These are phyloP conservation scores for Penicillium expansum DNA, from an alignment of 2,329 filamentous ascomycete genomes.

Conservation along the genomic window DNA sequence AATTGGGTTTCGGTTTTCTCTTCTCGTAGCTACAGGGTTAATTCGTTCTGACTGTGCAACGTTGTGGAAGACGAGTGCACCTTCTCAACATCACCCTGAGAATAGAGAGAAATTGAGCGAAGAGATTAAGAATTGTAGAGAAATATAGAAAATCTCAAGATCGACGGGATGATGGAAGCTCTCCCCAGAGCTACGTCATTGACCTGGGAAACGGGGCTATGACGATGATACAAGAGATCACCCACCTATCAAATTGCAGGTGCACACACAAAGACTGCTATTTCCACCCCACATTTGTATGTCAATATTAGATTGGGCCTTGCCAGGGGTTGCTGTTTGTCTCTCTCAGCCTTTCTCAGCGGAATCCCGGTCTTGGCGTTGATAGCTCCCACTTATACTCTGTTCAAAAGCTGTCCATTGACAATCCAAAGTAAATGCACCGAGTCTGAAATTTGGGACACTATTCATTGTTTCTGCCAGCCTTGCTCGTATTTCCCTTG, in stretches of 20 bases:
- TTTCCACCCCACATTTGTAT: conserved; percentile 12
- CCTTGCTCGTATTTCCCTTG: no score
- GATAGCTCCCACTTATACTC: neutral
- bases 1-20: neutral
- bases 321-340: neutral
- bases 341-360: neutral
- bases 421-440: neutral
- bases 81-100: conserved; percentile 1
- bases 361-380: neutral
- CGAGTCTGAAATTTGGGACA: no score
- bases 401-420: neutral
- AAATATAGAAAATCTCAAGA: neutral
- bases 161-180: conserved; percentile 10
- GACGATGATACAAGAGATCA: conserved; percentile 15
- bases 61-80: neutral
- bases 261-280: neutral
- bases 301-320: neutral
- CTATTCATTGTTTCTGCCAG: no score
- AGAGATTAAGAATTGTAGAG: neutral
- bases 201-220: conserved; percentile 18
- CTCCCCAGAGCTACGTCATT: conserved; percentile 25
- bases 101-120: neutral
- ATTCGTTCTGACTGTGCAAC: neutral
- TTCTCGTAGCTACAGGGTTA: neutral
- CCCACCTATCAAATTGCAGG: neutral